These are phyloP conservation scores for Saccharomyces pastorianus DNA, from an alignment of 1,139 yeast genomes.

Conservation along the genomic window DNA sequence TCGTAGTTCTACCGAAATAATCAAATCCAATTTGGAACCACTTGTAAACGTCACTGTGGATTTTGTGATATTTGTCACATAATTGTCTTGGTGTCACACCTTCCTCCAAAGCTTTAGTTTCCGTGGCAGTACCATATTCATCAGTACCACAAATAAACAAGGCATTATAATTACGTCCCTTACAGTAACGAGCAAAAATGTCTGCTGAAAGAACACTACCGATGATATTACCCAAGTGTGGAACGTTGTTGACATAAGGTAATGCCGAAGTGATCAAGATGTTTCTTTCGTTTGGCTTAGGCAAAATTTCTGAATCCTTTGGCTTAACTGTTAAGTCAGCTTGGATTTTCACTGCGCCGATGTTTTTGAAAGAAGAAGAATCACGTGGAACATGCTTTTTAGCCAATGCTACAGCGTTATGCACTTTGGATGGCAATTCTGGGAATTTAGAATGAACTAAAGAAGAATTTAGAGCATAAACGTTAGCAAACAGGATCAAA, in stretches of 20 bases:
- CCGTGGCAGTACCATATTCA: conserved; percentile 99
- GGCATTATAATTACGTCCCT: conserved; percentile 81
- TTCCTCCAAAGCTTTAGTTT: conserved; percentile 94
- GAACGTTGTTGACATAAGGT: conserved; percentile 96
- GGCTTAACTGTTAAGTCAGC: conserved; percentile 37
- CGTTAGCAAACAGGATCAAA: conserved; percentile 33
- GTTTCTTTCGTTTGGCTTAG: conserved; percentile 66
- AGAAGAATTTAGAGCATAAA: conserved; percentile 30
- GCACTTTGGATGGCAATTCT: conserved; percentile 36
- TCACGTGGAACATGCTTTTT: conserved; percentile 29
- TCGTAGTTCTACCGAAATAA: conserved; percentile 92
- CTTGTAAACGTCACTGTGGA: conserved; percentile 84
- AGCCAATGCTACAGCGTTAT: conserved; percentile 36
- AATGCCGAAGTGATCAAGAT: conserved; percentile 88
- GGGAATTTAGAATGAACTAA: conserved; percentile 23
- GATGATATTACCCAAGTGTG: conserved; percentile 92
- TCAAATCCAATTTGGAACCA: conserved; percentile 97
- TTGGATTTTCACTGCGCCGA: conserved; percentile 47
- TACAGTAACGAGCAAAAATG: conserved; percentile 83
- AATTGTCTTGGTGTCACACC: conserved; percentile 77
- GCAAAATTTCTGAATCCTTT: conserved; percentile 37
- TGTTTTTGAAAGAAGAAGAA: conserved; percentile 40
- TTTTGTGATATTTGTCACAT: conserved; percentile 80
- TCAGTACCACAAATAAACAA: conserved; percentile 93
- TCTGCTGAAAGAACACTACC: conserved; percentile 95